Evolutionary conservation across 371 early-diverging fungal species (phyloP), one percentile per base, ranked within the genome.

Genomic region (Dentiscutata heterogama): DNA sequence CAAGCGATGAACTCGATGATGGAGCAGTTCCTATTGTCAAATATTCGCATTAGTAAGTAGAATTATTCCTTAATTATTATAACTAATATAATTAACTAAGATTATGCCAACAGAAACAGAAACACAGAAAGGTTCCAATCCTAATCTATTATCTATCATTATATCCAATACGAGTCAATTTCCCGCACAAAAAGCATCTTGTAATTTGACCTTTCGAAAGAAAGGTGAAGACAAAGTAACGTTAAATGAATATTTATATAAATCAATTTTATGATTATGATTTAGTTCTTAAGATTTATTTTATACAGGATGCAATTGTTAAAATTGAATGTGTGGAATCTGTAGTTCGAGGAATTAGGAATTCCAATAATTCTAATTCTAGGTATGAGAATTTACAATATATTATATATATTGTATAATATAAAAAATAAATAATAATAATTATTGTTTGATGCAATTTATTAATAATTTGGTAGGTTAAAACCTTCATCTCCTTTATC

Each of bases 1-100:
- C 79, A 82, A 58, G 54, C 65, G 8, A 86, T 86, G 83, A 79
- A 63, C 54, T 64, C 83, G 13, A 54, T 83, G 16, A 56, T 86
- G 25, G 85, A 86, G n/a, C 83, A 83, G 42, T 82, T 83, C 13
- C 82, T 84, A 50, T 63, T 76, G 60, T 46, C 85, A 16, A 86
- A 86, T 53, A 10, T 85, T 3, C 78, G 78, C 31, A 79, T 87
- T 70, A 74, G 87, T 78, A 14, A 18, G 64, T 78, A 51, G 31
- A 29, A 22, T 63, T 46, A 77, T 58, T 51, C 54, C 2, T 39
- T 46, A 46, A 46, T 46, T 46, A 10, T 11, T 46, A 46, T 10
- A 46, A 8, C 11, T 10, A 10, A 46, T 0, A 10, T 60, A 58
- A 20, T 22, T 58, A 3, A 25, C 16, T 14, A 73, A 27, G 10